A percentile compares a stretch with the other conserved stretches of the same genome.
phyloP scores from a whole-genome alignment of 768 basidiomycete genomes.

The Boletus tomentosulus region DNA sequence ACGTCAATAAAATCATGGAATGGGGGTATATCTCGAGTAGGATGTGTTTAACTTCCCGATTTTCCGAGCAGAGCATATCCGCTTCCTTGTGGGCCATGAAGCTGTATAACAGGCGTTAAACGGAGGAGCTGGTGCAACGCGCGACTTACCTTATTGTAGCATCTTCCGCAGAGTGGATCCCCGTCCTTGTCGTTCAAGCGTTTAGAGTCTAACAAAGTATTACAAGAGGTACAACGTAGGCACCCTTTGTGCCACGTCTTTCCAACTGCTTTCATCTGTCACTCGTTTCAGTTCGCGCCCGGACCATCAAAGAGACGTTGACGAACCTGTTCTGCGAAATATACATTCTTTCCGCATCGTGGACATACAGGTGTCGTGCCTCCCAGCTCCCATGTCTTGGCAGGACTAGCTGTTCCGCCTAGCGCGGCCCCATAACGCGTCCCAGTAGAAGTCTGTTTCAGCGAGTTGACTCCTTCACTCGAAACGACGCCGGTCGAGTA shows the following conservation, averaged over 20 bases:
- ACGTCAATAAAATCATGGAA: constrained; percentile 3
- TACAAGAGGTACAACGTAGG: constrained; percentile 72
- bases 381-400: constrained; percentile 47
- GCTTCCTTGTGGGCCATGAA: constrained; percentile 67
- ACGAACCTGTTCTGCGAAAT: constrained; percentile 78
- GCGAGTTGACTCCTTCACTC: constrained; percentile 18
- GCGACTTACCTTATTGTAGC: constrained; percentile 58
- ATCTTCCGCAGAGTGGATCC: constrained; percentile 63
- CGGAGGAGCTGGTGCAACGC: background rate
- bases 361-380: constrained; percentile 61
- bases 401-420: constrained; percentile 37
- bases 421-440: constrained; percentile 63
- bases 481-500: constrained; percentile 19
- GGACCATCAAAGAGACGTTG: background rate
- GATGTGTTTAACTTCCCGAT: constrained; percentile 35
- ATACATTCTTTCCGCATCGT: constrained; percentile 70
- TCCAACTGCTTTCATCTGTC: constrained; percentile 72
- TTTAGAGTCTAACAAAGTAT: constrained; percentile 63
- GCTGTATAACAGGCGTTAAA: constrained; percentile 36
- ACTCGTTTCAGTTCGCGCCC: constrained; percentile 3
- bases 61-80: constrained; percentile 71
- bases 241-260: constrained; percentile 79
- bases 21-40: background rate
- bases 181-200: constrained; percentile 75
- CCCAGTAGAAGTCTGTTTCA: constrained; percentile 51